A percentile compares a stretch with the other conserved stretches of the same genome.
Evolutionary conservation across 352 stramenopile genomes (phyloP).

Genomic region (Phytophthora syringae): DNA sequence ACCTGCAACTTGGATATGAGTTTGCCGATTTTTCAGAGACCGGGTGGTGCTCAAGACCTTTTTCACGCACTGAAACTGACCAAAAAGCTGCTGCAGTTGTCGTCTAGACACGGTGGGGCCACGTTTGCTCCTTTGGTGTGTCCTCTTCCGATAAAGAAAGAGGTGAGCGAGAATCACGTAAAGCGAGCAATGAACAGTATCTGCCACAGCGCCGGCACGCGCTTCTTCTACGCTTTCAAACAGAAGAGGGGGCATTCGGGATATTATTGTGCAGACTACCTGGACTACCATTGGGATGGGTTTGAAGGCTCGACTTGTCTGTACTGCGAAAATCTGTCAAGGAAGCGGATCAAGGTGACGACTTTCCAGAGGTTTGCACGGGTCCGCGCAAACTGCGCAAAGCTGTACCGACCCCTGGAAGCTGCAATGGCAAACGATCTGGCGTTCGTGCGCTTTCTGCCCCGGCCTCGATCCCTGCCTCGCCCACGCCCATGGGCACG

Average conservation of each 20-base stretch:
- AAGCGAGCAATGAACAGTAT: conserved; percentile 6
- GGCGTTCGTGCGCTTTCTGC: background rate
- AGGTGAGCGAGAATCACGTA: background rate
- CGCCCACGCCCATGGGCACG: too few relatives aligned
- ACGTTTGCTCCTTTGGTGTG: conserved; percentile 7
- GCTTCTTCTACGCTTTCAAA: conserved; percentile 4
- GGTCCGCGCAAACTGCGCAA: background rate
- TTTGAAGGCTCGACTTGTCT: background rate
- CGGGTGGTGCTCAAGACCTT: background rate
- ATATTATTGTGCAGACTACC: conserved; percentile 1
- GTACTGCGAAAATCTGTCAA: background rate
- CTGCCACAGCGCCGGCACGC: background rate
- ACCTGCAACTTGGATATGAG: conserved; percentile 1
- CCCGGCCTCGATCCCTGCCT: background rate
- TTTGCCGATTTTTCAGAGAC: background rate
- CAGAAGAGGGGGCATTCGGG: background rate
- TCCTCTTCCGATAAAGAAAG: background rate
- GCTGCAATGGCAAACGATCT: background rate
- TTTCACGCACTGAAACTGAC: background rate
- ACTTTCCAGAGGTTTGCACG: background rate
- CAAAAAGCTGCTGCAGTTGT: background rate
- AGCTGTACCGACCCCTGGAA: conserved; percentile 1
- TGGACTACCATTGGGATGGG: too few relatives aligned
- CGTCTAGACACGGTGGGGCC: background rate
- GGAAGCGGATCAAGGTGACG: background rate